Base-by-base conservation (phyloP, 108 stramenopile species). In the Nitzschia sp. region DNA sequence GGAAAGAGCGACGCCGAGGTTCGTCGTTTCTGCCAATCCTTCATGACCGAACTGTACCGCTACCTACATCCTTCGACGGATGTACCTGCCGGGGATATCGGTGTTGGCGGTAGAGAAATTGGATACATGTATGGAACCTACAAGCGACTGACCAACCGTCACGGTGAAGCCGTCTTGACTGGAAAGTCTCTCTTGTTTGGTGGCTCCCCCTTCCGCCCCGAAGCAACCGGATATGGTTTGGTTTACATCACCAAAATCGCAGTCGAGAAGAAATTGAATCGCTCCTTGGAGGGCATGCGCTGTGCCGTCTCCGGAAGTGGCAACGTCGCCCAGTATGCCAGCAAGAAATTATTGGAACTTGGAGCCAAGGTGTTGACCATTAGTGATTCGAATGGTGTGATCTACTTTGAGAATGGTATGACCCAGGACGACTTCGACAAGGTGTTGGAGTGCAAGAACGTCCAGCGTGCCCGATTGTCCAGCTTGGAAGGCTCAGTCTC, bases 11-110 rank as follows among this genome's bases (percentile, higher is more conserved):
- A 89, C 19, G 85, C 40, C 7, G 91, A 92, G 60, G 80, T 92
- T 25, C 68, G 83, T 37, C 84, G 90, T 0, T 92, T 92, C 65
- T 92, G 90, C 52, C 84, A 88, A 69, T 77, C 84, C 3, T 92
- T 92, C 77, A 92, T 92, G 90, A 88, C 86, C 0, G 80, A 80
- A 57, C 76, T 92, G 6, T 71, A 59, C 40, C 73, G 83, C 6
- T 85, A 92, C 54, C 59, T 92, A 52, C 82, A 80, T 77, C 84
- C 87, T 3, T 80, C 78, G 25, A 88, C 85, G 6, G 90, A 92
- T 76, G 87, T 92, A 38, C 91, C 91, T 15, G 91, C 91, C 10
- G 91, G 91, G 40, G 91, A 92, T 61, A 92, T 92, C 67, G 91
- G 91, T 46, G 91, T 92, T 0, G 88, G 91, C 9, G 91, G 88